Conservation (phyloP, 106 monocot species). For the Allium sativum region DNA sequence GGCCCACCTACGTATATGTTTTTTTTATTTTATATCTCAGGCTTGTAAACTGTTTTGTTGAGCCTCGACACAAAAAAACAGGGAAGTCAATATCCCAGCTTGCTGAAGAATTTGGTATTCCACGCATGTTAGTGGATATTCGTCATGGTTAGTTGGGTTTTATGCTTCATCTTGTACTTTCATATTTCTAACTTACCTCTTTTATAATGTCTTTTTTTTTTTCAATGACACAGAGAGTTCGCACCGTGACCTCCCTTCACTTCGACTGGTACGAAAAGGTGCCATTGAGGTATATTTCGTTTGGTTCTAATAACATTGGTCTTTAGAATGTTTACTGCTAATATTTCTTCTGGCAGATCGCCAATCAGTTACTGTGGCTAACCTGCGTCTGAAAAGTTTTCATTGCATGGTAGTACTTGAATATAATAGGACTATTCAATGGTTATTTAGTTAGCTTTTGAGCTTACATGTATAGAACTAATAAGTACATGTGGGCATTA, state of each 20-base stretch:
- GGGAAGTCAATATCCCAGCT: conserved; percentile 65
- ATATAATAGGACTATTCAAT: no score
- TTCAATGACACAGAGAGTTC: conserved; percentile 57
- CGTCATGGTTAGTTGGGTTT: conserved; percentile 60
- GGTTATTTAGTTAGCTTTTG: no score
- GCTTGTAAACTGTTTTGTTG: conserved; percentile 84
- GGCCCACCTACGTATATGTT: background rate
- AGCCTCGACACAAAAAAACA: conserved; percentile 57
- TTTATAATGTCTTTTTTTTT: no score
- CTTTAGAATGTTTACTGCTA: no score
- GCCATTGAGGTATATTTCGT: conserved; percentile 40
- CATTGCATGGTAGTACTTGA: no score
- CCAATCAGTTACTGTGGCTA: background rate
- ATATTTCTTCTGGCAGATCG: background rate
- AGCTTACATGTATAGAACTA: no score
- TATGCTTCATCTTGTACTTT: conserved; percentile 1
- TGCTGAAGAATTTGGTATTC: conserved; percentile 77
- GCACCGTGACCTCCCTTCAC: conserved; percentile 70
- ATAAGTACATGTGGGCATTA: no score
- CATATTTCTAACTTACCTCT: background rate
- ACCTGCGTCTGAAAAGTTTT: no score
- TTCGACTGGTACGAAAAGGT: conserved; percentile 59
- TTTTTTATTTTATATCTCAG: conserved; percentile 12
- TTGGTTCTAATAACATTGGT: background rate
- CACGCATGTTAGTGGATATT: conserved; percentile 82